Evolutionary conservation across 139 green algal species (phyloP).

Genomic region (Coelastrella sp.): DNA sequence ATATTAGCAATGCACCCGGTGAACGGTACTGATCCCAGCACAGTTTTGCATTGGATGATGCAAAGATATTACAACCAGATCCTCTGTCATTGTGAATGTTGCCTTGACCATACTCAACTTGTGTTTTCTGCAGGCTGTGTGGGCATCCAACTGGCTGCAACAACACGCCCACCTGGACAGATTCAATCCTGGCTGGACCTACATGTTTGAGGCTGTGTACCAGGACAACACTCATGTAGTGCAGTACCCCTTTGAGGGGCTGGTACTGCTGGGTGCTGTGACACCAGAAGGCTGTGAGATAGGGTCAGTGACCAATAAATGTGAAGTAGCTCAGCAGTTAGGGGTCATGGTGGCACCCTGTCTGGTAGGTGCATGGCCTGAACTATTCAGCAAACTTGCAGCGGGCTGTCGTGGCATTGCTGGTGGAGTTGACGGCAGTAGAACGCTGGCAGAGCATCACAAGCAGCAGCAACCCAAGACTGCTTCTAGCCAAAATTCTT

Average conservation of each 20-base stretch:
- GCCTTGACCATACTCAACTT: neutral
- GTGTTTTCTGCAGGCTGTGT: slow-evolving; percentile 33
- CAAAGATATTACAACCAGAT: too few relatives aligned
- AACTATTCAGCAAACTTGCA: slow-evolving; percentile 22
- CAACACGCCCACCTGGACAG: neutral
- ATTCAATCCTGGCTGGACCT: slow-evolving; percentile 52
- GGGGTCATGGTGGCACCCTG: slow-evolving; percentile 41
- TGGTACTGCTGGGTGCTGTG: slow-evolving; percentile 48
- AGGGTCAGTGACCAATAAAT: neutral
- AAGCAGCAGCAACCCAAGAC: too few relatives aligned
- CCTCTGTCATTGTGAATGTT: too few relatives aligned
- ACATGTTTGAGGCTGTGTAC: slow-evolving; percentile 54
- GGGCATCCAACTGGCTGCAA: slow-evolving; percentile 38
- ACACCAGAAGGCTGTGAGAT: slow-evolving; percentile 29
- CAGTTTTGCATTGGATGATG: too few relatives aligned
- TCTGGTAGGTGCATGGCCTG: neutral
- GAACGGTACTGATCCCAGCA: too few relatives aligned
- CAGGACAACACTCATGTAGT: slow-evolving; percentile 40
- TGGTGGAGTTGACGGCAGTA: neutral
- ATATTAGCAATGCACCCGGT: neutral
- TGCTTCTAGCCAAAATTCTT: neutral
- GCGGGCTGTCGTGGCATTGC: neutral
- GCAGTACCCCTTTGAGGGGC: slow-evolving; percentile 47
- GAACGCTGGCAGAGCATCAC: neutral
- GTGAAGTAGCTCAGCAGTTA: slow-evolving; percentile 17